Base-by-base conservation (phyloP, 768 basidiomycete species). In the Mycena indigotica region DNA sequence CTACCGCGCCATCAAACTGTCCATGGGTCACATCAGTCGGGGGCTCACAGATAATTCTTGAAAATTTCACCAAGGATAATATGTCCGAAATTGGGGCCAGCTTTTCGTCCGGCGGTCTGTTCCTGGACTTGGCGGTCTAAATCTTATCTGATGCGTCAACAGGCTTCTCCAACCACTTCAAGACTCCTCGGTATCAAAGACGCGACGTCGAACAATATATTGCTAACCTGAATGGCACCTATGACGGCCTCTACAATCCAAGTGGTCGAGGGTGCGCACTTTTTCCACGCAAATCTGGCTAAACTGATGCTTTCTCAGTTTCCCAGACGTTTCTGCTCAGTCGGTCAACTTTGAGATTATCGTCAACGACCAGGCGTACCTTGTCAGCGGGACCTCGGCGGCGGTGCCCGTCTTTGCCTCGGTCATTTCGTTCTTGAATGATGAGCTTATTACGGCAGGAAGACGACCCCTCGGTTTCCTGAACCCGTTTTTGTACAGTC, bases 271-370 rank as follows among this genome's bases (percentile, higher is more conserved):
- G 30, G 30, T n/a, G n/a, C n/a, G n/a, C n/a, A n/a, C n/a, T n/a
- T n/a, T n/a, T n/a, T n/a, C n/a, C n/a, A n/a, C n/a, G n/a, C n/a
- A n/a, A n/a, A n/a, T n/a, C n/a, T n/a, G n/a, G n/a, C n/a, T n/a
- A n/a, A n/a, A n/a, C n/a, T n/a, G n/a, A n/a, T n/a, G n/a, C n/a
- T n/a, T n/a, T n/a, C n/a, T n/a, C n/a, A n/a, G n/a, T n/a, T 63
- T 56, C 60, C 81, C 80, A 1, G 81, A 83, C 51, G 78, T 82
- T 32, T 63, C 81, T 0, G 75, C 78, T 0, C 81, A 80, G 66
- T 67, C 69, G 1, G 29, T 26, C 30, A 49, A 61, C 48, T 82
- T 78, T n/a, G 50, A 52, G 19, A 46, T 55, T 15, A 29, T 16
- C n/a, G 2, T 15, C 2, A 41, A 19, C 19, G 19, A 24, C 48